phyloP scores from a whole-genome alignment of 2,329 filamentous ascomycete genomes.

The Alternaria dauci region DNA sequence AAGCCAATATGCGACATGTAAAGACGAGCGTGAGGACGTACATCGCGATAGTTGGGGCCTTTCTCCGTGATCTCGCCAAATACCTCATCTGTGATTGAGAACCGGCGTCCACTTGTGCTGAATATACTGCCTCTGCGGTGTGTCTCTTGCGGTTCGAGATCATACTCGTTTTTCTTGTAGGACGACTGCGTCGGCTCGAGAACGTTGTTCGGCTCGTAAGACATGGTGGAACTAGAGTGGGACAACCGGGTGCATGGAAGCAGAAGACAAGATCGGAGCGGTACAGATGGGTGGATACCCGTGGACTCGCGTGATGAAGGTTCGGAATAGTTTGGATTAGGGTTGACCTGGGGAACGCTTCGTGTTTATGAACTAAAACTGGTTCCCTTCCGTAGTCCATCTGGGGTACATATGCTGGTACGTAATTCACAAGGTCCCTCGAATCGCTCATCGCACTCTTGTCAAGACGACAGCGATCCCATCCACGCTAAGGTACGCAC shows the following conservation, averaged over 20 bases:
- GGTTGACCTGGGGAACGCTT: neutral
- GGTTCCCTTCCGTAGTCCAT: neutral
- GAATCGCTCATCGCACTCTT: neutral
- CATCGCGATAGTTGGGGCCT: neutral
- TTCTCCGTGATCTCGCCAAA: neutral
- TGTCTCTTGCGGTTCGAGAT: neutral
- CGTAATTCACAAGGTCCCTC: neutral
- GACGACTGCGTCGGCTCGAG: neutral
- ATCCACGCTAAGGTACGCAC: neutral
- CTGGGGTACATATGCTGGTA: neutral
- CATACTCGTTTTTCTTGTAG: neutral
- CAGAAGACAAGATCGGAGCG: neutral
- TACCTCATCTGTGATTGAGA: neutral
- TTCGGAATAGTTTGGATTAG: accelerated
- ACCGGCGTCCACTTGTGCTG: neutral
- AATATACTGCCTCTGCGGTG: neutral
- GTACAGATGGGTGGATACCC: no score
- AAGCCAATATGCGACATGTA: neutral
- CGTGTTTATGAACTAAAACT: neutral
- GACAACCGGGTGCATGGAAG: neutral
- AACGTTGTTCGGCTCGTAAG: neutral
- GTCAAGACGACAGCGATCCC: neutral
- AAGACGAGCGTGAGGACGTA: neutral
- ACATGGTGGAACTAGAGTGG: neutral
- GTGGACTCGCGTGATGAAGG: neutral